Evolutionary conservation across 441 rosid genomes (phyloP).

Genomic region (Cnidoscolus chayamansa): DNA sequence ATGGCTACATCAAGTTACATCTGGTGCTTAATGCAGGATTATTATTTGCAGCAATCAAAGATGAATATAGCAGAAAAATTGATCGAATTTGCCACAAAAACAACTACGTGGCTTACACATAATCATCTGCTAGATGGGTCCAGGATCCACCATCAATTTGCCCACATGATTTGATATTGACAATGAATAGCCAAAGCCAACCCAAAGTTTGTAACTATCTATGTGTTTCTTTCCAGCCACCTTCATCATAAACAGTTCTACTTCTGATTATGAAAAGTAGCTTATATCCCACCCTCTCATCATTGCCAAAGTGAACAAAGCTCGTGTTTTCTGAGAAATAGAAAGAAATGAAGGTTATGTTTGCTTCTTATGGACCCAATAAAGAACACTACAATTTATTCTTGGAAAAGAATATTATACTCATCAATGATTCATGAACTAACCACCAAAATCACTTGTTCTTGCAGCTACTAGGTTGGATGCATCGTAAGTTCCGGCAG

Average conservation of each 20-base stretch:
- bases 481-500: slow-evolving; percentile 77
- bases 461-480: slow-evolving; percentile 78
- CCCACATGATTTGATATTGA: slow-evolving; percentile 48
- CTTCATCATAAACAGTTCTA: slow-evolving; percentile 33
- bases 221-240: slow-evolving; percentile 50
- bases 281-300: slow-evolving; percentile 17
- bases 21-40: slow-evolving; percentile 4
- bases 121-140: slow-evolving; percentile 18
- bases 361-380: not conserved
- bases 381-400: not conserved
- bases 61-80: slow-evolving; percentile 19
- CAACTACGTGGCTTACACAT: slow-evolving; percentile 1
- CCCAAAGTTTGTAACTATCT: slow-evolving; percentile 55
- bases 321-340: slow-evolving; percentile 22
- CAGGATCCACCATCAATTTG: slow-evolving; percentile 47
- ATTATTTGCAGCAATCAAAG: not conserved
- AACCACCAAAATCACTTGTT: slow-evolving; percentile 17
- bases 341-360: slow-evolving; percentile 52
- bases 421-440: slow-evolving; percentile 16
- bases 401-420: not conserved
- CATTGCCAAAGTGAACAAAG: slow-evolving; percentile 20
- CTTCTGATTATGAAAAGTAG: slow-evolving; percentile 25
- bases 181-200: slow-evolving; percentile 44
- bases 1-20: not conserved
- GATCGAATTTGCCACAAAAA: slow-evolving; percentile 9